A percentile compares a stretch with the other conserved stretches of the same genome.
These are phyloP conservation scores for Clarireedia hainanense DNA, from an alignment of 2,329 filamentous ascomycete species.

Conservation along the genomic window DNA sequence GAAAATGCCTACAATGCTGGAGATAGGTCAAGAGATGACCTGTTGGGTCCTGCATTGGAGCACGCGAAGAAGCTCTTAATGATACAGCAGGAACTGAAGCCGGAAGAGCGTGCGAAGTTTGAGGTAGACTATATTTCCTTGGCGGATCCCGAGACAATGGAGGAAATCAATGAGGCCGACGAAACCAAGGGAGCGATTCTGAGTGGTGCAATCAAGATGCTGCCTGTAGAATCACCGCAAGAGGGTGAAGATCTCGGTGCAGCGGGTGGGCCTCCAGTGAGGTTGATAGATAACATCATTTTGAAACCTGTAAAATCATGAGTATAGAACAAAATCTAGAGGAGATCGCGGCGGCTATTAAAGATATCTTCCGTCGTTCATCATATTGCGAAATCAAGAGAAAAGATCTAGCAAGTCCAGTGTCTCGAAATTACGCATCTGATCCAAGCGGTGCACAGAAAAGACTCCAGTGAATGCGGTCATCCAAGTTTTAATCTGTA, in stretches of 20 bases:
- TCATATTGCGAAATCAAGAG: too few species aligned
- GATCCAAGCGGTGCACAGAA: too few species aligned
- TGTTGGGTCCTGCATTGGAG: constrained; percentile 64
- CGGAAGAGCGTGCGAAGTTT: constrained; percentile 57
- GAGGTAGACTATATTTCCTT: constrained; percentile 91
- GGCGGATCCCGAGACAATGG: constrained; percentile 74
- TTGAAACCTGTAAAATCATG: constrained; percentile 38
- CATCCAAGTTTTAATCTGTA: too few species aligned
- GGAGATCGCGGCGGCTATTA: neutral
- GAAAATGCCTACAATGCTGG: constrained; percentile 54
- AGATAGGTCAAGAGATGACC: constrained; percentile 48
- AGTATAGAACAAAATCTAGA: neutral
- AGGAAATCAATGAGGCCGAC: constrained; percentile 69
- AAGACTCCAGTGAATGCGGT: too few species aligned
- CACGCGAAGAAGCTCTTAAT: constrained; percentile 47
- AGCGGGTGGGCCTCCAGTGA: constrained; percentile 64
- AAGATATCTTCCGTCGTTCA: neutral
- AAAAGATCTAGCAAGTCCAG: too few species aligned
- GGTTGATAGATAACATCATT: constrained; percentile 92
- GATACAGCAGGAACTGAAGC: constrained; percentile 53
- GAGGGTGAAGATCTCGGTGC: constrained; percentile 69
- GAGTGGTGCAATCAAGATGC: constrained; percentile 86
- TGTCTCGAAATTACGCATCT: too few species aligned
- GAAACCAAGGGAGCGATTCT: constrained; percentile 66
- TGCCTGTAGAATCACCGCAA: constrained; percentile 63